Evolutionary conservation across 2,329 filamentous ascomycete species (phyloP), one percentile per base, ranked within the genome.

Genomic region (Paecilomyces sp.): DNA sequence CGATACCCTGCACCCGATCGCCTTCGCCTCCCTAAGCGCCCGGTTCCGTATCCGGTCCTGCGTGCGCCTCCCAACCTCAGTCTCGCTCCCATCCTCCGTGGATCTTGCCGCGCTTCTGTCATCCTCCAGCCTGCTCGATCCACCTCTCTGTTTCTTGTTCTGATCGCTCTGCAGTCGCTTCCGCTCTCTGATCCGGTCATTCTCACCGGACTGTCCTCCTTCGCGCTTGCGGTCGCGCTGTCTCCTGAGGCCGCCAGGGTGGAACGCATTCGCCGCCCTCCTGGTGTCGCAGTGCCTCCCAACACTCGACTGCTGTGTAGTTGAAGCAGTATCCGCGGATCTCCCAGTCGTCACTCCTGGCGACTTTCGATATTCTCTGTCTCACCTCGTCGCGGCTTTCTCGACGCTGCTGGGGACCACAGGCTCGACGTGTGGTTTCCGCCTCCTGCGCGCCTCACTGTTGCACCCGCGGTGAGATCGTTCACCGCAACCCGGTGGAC

Each of bases 401-500:
- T 53, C 25, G n/a, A 25, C 25, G 11, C 22, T 51, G 47, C 6
- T 18, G 8, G 51, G 51, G 24, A 24, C 5, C n/a, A 15, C 50
- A 22, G 13, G 5, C 18, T 25, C 22, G 58, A 24, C 57, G 30
- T 51, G 58, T 64, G 54, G 58, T 57, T 61, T 60, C 56, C 58
- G 61, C 66, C 63, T 67, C 61, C 66, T 64, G 66, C 68, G 67
- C 69, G 62, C 64, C 64, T 66, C 66, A 58, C 65, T 36, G 62
- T 68, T 60, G 60, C 64, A 66, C 64, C 41, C 58, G 61, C 62
- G 62, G 65, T 65, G 62, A 62, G 61, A 54, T 62, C 28, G 56
- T 56, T 64, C 61, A 58, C 64, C 62, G 57, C 62, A 63, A 67
- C 61, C 67, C 66, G 64, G 69, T 72, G 71, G 68, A 71, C 68